Percentiles rank a stretch among this genome's conserved stretches.
Evolutionary conservation across 352 stramenopile species (phyloP).

Genomic region (Globisporangium middletonii): DNA sequence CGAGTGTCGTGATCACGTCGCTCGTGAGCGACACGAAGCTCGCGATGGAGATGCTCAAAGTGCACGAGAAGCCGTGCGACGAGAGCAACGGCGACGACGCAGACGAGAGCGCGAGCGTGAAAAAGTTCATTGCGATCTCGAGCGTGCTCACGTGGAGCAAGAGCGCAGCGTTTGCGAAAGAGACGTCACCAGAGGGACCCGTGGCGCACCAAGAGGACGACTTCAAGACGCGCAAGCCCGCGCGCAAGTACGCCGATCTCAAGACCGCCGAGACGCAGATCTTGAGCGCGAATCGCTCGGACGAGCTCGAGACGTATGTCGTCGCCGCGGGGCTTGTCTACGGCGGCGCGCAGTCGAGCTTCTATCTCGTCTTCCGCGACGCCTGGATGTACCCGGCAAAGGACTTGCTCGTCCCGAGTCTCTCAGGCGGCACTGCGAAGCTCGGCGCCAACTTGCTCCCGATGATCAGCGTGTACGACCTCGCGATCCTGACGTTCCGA

Average conservation of each 20-base stretch:
- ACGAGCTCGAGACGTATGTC: slow-evolving; percentile 67
- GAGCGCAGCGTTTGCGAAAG: slow-evolving; percentile 47
- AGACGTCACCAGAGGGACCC: slow-evolving; percentile 19
- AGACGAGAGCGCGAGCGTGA: slow-evolving; percentile 23
- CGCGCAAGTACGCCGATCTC: slow-evolving; percentile 60
- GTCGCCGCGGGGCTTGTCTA: slow-evolving; percentile 74
- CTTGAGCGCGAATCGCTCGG: slow-evolving; percentile 51
- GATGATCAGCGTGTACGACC: slow-evolving; percentile 81
- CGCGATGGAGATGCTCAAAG: slow-evolving; percentile 57
- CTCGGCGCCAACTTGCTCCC: slow-evolving; percentile 63
- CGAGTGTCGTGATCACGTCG: slow-evolving; percentile 49
- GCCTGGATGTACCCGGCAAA: slow-evolving; percentile 61
- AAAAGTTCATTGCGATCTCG: slow-evolving; percentile 71
- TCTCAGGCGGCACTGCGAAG: slow-evolving; percentile 24
- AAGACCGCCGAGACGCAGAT: slow-evolving; percentile 85
- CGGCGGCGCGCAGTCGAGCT: slow-evolving; percentile 58
- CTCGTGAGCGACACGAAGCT: slow-evolving; percentile 47
- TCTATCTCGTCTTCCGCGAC: slow-evolving; percentile 64
- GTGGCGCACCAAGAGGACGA: slow-evolving; percentile 56
- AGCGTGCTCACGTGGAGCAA: slow-evolving; percentile 80
- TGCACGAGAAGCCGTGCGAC: slow-evolving; percentile 41
- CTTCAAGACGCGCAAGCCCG: slow-evolving; percentile 76
- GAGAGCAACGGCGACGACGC: slow-evolving; percentile 21
- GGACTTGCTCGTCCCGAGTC: slow-evolving; percentile 52
- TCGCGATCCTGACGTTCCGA: slow-evolving; percentile 48